A percentile compares a stretch with the other conserved stretches of the same genome.
Conservation (phyloP, 495 filamentous ascomycete genomes). For the Penicillium diatomitis region DNA sequence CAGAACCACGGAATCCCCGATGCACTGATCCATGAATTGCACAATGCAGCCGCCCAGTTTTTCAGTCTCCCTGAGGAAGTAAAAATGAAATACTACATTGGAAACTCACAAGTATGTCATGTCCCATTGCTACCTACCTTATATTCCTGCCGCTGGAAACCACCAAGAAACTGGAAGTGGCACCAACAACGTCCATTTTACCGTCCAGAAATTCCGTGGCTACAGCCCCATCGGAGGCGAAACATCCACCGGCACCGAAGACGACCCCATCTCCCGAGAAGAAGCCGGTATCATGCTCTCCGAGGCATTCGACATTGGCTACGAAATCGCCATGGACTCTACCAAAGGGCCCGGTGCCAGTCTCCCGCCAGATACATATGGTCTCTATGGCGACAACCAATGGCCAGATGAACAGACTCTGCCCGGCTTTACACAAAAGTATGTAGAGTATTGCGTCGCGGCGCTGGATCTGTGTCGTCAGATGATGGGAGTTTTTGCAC, state of each 20-base stretch:
- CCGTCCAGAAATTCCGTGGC: slow-evolving; percentile 23
- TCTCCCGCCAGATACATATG: slow-evolving; percentile 12
- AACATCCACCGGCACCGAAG: slow-evolving; percentile 16
- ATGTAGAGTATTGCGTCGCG: slow-evolving; percentile 19
- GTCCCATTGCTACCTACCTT: too few relatives aligned
- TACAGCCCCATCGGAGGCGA: slow-evolving; percentile 23
- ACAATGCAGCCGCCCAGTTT: slow-evolving; percentile 32
- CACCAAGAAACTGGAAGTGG: too few relatives aligned
- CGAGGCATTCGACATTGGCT: slow-evolving; percentile 35
- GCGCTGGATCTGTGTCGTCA: slow-evolving; percentile 22
- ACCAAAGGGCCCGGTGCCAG: slow-evolving; percentile 9
- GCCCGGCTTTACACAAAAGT: slow-evolving; percentile 9
- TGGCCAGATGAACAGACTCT: slow-evolving; percentile 17
- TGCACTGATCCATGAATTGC: slow-evolving; percentile 24
- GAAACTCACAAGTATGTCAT: slow-evolving; percentile 21
- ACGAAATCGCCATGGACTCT: slow-evolving; percentile 25
- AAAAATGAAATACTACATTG: slow-evolving; percentile 35
- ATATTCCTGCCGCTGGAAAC: too few relatives aligned
- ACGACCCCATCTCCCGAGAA: slow-evolving; percentile 7
- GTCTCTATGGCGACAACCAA: slow-evolving; percentile 20
- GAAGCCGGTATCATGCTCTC: slow-evolving; percentile 17
- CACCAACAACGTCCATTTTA: too few relatives aligned
- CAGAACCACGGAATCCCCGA: slow-evolving; percentile 32
- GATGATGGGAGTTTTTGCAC: slow-evolving; percentile 36
- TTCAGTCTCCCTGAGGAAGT: slow-evolving; percentile 40